Percentiles rank a stretch among this genome's conserved stretches.
phyloP scores from a whole-genome alignment of 169 alveolate genomes.

The Eimeria acervulina region DNA sequence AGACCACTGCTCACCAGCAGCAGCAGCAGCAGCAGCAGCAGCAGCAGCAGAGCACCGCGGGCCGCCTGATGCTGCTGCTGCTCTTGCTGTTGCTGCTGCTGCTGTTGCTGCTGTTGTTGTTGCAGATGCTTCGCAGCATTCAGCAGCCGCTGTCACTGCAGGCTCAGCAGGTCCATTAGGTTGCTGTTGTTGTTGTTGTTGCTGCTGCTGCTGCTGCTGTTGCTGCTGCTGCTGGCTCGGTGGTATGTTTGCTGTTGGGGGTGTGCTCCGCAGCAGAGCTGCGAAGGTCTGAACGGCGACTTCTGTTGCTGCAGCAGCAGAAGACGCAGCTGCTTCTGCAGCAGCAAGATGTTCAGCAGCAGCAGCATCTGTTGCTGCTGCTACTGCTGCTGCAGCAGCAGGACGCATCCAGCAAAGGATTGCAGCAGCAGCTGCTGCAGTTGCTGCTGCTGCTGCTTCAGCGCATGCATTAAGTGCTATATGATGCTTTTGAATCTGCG shows the following conservation, averaged over 20 bases:
- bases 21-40: no score
- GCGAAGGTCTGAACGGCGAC: background rate
- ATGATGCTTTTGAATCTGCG: background rate
- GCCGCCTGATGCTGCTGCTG: background rate
- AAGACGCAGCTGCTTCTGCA: background rate
- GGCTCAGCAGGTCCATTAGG: no score
- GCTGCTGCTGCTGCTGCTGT: conserved; percentile 28
- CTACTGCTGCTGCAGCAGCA: conserved; percentile 8
- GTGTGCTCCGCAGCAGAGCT: background rate
- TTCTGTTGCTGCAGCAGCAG: conserved; percentile 15
- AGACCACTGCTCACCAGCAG: no score
- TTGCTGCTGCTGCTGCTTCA: background rate
- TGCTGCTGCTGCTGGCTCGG: background rate
- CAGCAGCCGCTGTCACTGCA: background rate
- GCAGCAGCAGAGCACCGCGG: no score
- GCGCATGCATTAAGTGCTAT: background rate
- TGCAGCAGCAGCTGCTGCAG: conserved; percentile 16
- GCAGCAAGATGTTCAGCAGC: background rate
- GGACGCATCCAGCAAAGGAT: background rate
- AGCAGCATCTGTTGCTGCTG: background rate
- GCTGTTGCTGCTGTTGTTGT: conserved; percentile 18
- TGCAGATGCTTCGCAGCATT: background rate
- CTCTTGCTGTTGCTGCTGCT: conserved; percentile 19
- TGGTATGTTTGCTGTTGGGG: background rate
- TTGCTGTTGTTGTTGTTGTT: background rate